Evolutionary conservation across 1,284 basidiomycete genomes (phyloP), one percentile per base, ranked within the genome.

Genomic region (Cryptococcus wingfieldii): DNA sequence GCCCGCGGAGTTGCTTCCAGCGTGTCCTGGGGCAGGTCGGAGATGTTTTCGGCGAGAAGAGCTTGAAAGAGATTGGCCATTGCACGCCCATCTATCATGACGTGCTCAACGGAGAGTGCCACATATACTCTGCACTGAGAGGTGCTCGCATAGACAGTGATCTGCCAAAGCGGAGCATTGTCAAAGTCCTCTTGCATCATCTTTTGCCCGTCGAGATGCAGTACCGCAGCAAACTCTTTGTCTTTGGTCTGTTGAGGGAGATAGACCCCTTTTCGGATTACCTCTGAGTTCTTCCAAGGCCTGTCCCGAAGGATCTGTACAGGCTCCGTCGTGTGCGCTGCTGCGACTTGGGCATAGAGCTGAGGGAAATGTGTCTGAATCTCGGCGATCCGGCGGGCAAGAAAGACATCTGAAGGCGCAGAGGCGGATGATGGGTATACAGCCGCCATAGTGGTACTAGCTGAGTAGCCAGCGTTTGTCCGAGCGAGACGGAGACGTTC

Each of bases 331-430:
- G 61, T 65, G 6, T 49, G 39, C 4, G 10, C 31, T 12, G 53
- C 68, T 2, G 51, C 45, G 14, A 42, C 19, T 8, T 2, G 41
- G 2, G 62, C 28, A 47, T 56, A 54, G 1, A 74, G 61, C 10
- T 66, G 59, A 0, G 72, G 70, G 49, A 69, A 65, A 18, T 63
- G 60, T 8, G 54, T 44, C 39, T 72, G 70, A 14, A 72, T 58
- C 38, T 61, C 58, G 1, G 45, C 41, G 9, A 70, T 60, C 0
- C 70, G 64, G 18, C 50, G 34, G n/a, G 55, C 34, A 4, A 72
- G 61, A 37, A 48, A 59, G 0, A 37, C 23, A 0, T 25, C 23
- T 1, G 64, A 47, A 3, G 68, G 68, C 1, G 68, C 34, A 43
- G 50, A 42, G 18, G 53, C 43, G 4, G 45, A 42, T 1, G 55